These are phyloP conservation scores for Prunus kanzakura DNA, from an alignment of 306 rosid genomes.

Conservation along the genomic window DNA sequence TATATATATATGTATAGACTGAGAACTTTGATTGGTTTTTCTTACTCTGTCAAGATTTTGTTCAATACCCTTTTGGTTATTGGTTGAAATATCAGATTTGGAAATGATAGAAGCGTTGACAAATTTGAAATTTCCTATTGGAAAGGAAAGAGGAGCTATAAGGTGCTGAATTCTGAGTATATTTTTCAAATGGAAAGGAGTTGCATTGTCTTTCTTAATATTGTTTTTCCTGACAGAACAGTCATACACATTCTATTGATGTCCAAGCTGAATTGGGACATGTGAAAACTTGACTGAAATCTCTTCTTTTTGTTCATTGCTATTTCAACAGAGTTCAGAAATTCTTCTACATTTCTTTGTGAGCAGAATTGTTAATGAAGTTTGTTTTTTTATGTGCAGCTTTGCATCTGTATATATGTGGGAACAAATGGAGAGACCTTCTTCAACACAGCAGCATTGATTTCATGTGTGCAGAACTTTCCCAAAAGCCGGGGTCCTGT, in stretches of 20 bases:
- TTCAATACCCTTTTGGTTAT: not conserved
- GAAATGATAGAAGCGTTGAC: not conserved
- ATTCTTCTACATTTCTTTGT: not conserved
- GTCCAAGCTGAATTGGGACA: not conserved
- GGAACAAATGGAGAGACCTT: conserved; percentile 95
- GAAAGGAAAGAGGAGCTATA: too few relatives aligned
- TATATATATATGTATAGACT: not conserved
- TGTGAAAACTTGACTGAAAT: too few relatives aligned
- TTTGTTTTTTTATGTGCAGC: conserved; percentile 44
- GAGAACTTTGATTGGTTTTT: not conserved
- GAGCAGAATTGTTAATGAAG: conserved; percentile 11
- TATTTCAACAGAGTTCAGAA: not conserved
- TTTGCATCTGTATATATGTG: conserved; percentile 68
- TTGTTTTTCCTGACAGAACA: not conserved
- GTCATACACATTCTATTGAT: not conserved
- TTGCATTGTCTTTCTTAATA: not conserved
- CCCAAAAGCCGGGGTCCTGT: conserved; percentile 68
- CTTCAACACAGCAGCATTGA: conserved; percentile 73
- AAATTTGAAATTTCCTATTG: not conserved
- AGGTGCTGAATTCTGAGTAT: too few relatives aligned
- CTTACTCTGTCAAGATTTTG: not conserved
- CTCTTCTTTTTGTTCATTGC: not conserved
- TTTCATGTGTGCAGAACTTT: conserved; percentile 70
- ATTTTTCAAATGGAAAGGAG: not conserved
- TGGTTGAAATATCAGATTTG: not conserved